phyloP scores from a whole-genome alignment of 805 yeast species.

The Kodamaea kakaduensis region DNA sequence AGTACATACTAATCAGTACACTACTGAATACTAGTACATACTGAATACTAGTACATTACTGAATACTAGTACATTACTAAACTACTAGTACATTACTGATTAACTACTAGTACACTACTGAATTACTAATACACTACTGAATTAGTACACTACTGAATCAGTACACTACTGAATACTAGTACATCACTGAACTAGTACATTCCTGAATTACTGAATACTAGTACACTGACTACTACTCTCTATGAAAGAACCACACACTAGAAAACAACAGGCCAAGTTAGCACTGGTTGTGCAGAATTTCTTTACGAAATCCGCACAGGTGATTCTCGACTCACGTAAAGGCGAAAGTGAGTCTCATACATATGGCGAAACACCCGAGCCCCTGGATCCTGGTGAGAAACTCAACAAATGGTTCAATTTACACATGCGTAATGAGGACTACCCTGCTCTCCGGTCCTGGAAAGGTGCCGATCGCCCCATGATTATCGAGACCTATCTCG shows the following conservation, averaged over 20 bases:
- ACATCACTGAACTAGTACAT: too few relatives aligned
- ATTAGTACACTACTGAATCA: too few relatives aligned
- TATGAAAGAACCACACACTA: constrained; percentile 11
- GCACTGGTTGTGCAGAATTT: constrained; percentile 53
- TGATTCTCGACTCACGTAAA: constrained; percentile 47
- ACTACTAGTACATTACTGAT: too few relatives aligned
- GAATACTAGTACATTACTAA: too few relatives aligned
- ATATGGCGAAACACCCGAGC: constrained; percentile 1
- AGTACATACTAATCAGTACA: too few relatives aligned
- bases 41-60: too few relatives aligned
- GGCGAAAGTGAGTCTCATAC: constrained; percentile 3
- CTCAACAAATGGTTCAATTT: constrained; percentile 63
- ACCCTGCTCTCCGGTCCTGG: constrained; percentile 59
- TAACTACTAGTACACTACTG: too few relatives aligned
- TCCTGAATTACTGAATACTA: too few relatives aligned
- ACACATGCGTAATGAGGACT: constrained; percentile 37
- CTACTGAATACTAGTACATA: too few relatives aligned
- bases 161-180: too few relatives aligned
- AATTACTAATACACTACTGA: too few relatives aligned
- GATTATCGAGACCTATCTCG: constrained; percentile 79
- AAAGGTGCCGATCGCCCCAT: constrained; percentile 56
- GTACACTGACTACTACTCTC: too few relatives aligned
- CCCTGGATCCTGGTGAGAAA: constrained; percentile 19
- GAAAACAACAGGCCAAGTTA: constrained; percentile 31
- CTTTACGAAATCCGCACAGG: constrained; percentile 58